Percentiles rank a stretch among this genome's conserved stretches.
phyloP scores from a whole-genome alignment of 2,329 filamentous ascomycete species.

The Didymella segeticola region DNA sequence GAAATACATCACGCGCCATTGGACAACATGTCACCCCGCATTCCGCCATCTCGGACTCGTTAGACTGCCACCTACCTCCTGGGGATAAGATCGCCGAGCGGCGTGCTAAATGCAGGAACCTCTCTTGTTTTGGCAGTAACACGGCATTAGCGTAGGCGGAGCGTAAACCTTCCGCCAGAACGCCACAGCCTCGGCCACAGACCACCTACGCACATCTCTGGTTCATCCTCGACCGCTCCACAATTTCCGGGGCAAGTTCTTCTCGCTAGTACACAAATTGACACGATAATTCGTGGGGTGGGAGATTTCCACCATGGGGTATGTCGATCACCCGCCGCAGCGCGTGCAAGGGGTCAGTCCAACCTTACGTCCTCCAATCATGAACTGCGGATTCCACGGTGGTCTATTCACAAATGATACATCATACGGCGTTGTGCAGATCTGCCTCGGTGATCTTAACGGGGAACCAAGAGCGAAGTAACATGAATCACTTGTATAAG shows the following conservation, averaged over 20 bases:
- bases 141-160: constrained; percentile 5
- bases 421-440: not conserved
- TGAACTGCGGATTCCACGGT: constrained; percentile 1
- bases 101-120: constrained; percentile 11
- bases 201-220: not conserved
- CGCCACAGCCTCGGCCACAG: constrained; percentile 9
- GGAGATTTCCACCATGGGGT: constrained; percentile 8
- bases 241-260: not conserved
- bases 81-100: constrained; percentile 9
- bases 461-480: constrained; percentile 9
- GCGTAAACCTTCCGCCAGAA: constrained; percentile 1
- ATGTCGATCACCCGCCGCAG: constrained; percentile 15
- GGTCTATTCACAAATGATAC: not conserved
- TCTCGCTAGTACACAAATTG: not conserved
- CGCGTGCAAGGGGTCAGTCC: not conserved
- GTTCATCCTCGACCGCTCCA: not conserved
- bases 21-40: constrained; percentile 13
- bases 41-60: constrained; percentile 5
- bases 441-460: constrained; percentile 13
- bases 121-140: constrained; percentile 2
- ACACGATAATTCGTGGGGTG: constrained; percentile 3
- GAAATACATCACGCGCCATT: constrained; percentile 15
- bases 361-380: constrained; percentile 10
- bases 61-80: constrained; percentile 1
- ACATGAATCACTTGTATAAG: constrained; percentile 5